Percentiles rank a stretch among this genome's conserved stretches.
These are phyloP conservation scores for Colletotrichum acutatum DNA, from an alignment of 2,329 filamentous ascomycete species.

Conservation along the genomic window DNA sequence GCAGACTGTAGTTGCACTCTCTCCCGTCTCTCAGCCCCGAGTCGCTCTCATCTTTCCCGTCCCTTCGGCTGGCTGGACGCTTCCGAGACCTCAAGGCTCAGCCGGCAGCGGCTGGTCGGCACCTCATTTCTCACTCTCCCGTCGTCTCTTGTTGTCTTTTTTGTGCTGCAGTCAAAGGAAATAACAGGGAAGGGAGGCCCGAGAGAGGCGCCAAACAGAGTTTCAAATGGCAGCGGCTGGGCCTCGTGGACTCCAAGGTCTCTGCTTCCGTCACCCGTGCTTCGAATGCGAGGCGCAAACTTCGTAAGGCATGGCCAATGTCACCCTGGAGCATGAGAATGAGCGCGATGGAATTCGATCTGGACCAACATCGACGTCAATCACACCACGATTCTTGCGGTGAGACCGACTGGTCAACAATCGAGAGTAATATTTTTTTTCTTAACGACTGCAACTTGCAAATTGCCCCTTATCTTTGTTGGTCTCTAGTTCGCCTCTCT, in stretches of 20 bases:
- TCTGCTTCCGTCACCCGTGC: neutral
- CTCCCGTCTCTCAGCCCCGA: too few species aligned
- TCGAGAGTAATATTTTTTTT: neutral
- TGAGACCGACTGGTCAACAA: slow-evolving; percentile 5
- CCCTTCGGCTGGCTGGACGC: slow-evolving; percentile 13
- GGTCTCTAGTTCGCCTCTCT: slow-evolving; percentile 13
- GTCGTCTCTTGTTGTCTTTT: too few species aligned
- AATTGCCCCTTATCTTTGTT: slow-evolving; percentile 7
- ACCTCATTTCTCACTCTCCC: neutral
- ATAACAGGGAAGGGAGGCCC: slow-evolving; percentile 15
- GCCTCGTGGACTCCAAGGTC: slow-evolving; percentile 1
- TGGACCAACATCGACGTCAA: neutral
- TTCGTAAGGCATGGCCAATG: neutral
- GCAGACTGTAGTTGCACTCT: too few species aligned
- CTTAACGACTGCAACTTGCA: neutral
- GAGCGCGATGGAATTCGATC: slow-evolving; percentile 14
- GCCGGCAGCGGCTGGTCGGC: slow-evolving; percentile 14
- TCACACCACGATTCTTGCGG: slow-evolving; percentile 24
- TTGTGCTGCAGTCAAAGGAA: neutral
- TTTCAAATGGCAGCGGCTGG: slow-evolving; percentile 25
- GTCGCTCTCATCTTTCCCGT: neutral
- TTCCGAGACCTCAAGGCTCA: neutral
- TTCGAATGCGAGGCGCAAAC: neutral
- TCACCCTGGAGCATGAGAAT: neutral
- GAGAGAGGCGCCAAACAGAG: neutral